phyloP scores from a whole-genome alignment of 2,329 filamentous ascomycete genomes.

The Thermoascus crustaceus region DNA sequence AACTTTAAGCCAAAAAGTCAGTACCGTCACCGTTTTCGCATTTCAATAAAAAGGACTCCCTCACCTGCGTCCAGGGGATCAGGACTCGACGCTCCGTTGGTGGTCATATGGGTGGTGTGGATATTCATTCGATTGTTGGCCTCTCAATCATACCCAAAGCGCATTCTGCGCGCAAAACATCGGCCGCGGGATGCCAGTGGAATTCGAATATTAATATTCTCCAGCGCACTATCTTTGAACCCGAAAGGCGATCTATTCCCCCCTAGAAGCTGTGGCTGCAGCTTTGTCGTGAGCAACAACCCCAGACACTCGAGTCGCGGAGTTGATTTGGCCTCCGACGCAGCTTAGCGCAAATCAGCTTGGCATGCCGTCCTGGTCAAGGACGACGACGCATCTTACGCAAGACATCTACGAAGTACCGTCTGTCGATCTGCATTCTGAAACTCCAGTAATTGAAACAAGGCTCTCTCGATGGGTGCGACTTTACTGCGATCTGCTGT shows the following conservation, averaged over 20 bases:
- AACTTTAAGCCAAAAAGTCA: slow-evolving; percentile 37
- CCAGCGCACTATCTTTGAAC: not conserved
- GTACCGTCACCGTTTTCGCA: not conserved
- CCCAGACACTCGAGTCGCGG: not conserved
- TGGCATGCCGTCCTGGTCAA: no score
- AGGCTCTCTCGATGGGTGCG: no score
- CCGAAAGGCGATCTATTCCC: not conserved
- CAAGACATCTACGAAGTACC: no score
- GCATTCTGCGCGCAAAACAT: slow-evolving; percentile 9
- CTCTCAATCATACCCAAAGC: slow-evolving; percentile 15
- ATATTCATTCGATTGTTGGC: slow-evolving; percentile 32
- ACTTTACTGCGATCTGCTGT: no score
- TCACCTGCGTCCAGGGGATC: slow-evolving; percentile 40
- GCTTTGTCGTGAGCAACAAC: not conserved
- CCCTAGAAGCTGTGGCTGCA: not conserved
- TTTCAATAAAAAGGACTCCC: slow-evolving; percentile 6
- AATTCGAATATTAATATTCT: no score
- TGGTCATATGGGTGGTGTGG: slow-evolving; percentile 30
- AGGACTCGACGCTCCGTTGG: slow-evolving; percentile 27
- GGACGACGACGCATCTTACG: no score
- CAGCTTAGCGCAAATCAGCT: slow-evolving; percentile 3
- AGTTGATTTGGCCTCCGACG: not conserved
- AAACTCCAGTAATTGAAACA: no score
- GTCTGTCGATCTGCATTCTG: no score
- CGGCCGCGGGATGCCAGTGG: slow-evolving; percentile 5